These are phyloP conservation scores for Syncephalastrum contaminatum DNA, from an alignment of 371 early-diverging fungal species.

Conservation along the genomic window DNA sequence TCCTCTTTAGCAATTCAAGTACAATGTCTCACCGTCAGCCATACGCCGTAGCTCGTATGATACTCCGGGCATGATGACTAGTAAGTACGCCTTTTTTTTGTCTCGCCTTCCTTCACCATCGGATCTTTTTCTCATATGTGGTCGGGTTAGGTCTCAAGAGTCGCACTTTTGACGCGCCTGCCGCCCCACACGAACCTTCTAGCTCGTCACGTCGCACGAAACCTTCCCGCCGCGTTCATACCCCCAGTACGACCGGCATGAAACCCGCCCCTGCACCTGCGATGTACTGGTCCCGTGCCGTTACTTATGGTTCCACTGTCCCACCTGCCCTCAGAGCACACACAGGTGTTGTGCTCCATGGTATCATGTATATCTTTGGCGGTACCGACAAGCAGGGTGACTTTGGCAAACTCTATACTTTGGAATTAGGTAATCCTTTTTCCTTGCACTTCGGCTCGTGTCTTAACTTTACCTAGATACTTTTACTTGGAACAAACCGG, in stretches of 20 bases:
- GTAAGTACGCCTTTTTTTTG: no score
- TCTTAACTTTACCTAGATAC: constrained; percentile 52
- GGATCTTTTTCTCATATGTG: no score
- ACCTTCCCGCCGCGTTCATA: no score
- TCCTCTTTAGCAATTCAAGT: no score
- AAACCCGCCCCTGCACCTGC: constrained; percentile 67
- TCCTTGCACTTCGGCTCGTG: not conserved
- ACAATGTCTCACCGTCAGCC: no score
- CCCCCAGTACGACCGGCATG: not conserved
- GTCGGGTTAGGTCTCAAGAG: no score
- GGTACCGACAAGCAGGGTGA: constrained; percentile 75
- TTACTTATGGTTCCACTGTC: constrained; percentile 56
- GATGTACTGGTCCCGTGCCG: constrained; percentile 82
- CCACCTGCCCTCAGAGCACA: constrained; percentile 79
- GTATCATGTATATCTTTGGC: constrained; percentile 81
- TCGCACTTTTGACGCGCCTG: no score
- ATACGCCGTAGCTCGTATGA: no score
- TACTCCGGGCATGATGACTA: no score
- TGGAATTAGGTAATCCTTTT: constrained; percentile 68
- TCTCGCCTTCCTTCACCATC: no score
- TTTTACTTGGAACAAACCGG: constrained; percentile 75
- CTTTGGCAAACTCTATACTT: constrained; percentile 71
- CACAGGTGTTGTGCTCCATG: constrained; percentile 72
- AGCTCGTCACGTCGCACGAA: no score
- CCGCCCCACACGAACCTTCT: no score